Evolutionary conservation across 2,329 filamentous ascomycete species (phyloP), one percentile per base, ranked within the genome.

Genomic region (Paracamarosporium sp.): DNA sequence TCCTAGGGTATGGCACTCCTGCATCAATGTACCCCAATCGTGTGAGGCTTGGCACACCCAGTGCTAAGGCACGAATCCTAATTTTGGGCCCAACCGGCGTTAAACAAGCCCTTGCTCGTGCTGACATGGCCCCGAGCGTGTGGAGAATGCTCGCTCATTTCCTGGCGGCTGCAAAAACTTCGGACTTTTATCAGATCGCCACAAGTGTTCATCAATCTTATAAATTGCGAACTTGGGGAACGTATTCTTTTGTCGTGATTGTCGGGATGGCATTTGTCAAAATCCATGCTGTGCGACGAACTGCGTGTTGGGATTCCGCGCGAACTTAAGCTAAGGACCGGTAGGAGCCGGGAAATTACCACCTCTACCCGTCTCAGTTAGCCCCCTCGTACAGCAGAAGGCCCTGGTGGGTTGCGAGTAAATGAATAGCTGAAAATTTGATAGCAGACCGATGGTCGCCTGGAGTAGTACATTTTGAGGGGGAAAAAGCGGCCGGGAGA

Each of bases 11-110:
- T 45, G 12, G 28, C 2, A 30, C 25, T 30, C 43, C 25, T 11
- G 43, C 43, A 45, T 13, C n/a, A 13, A 30, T 41, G 38, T 17
- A 22, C 8, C 28, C 47, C 33, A 25, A 8, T 28, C 33, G 11
- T 6, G 15, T 27, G 3, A 12, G 33, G 22, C 22, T 28, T 20
- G 33, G 47, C 25, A n/a, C 20, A 7, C 46, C 46, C 28, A 33
- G 33, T 11, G 5, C 27, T 50, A 20, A 38, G 46, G 33, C 46
- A 20, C 24, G 31, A 38, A 40, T 50, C 47, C 47, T 50, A 50
- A 40, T 50, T 50, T 50, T 40, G 47, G 33, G 11, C 46, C 17
- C 11, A 15, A 22, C 43, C n/a, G 9, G 33, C 46, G 31, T 20
- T 17, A 36, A 35, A 30, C 17, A 22, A 27, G 40, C 40, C 13